A percentile compares a stretch with the other conserved stretches of the same genome.
These are phyloP conservation scores for Tilletia horrida DNA, from an alignment of 1,284 basidiomycete genomes.

Conservation along the genomic window DNA sequence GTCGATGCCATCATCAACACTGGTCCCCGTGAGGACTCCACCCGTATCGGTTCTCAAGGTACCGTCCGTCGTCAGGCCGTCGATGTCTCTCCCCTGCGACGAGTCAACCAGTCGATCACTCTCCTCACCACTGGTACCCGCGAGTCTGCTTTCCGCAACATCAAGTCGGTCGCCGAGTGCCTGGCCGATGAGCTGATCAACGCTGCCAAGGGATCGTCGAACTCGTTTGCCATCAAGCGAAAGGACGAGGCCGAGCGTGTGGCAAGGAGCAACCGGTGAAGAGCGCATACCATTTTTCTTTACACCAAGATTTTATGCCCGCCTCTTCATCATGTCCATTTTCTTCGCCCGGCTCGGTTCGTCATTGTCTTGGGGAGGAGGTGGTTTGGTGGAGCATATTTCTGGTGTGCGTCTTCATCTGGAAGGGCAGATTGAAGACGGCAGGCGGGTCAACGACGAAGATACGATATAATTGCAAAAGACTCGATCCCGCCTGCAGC, in stretches of 20 bases:
- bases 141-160: slow-evolving; percentile 99
- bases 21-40: slow-evolving; percentile 98
- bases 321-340: no score
- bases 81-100: slow-evolving; percentile 95
- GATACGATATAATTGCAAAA: no score
- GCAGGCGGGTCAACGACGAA: no score
- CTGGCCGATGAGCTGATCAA: slow-evolving; percentile 99
- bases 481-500: no score
- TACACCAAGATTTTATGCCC: no score
- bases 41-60: slow-evolving; percentile 98
- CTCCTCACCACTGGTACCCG: slow-evolving; percentile 95
- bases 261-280: slow-evolving; percentile 97
- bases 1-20: slow-evolving; percentile 99
- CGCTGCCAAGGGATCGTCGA: slow-evolving; percentile 99
- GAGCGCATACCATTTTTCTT: slow-evolving; percentile 16
- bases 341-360: no score
- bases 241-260: slow-evolving; percentile 96
- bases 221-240: slow-evolving; percentile 98
- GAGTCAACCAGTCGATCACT: slow-evolving; percentile 95
- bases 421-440: no score
- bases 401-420: no score
- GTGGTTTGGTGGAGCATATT: no score
- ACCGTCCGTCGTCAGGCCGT: slow-evolving; percentile 99
- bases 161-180: slow-evolving; percentile 93
- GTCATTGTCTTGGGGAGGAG: no score